These are phyloP conservation scores for Salix dunnii DNA, from an alignment of 345 rosid species.

Conservation along the genomic window DNA sequence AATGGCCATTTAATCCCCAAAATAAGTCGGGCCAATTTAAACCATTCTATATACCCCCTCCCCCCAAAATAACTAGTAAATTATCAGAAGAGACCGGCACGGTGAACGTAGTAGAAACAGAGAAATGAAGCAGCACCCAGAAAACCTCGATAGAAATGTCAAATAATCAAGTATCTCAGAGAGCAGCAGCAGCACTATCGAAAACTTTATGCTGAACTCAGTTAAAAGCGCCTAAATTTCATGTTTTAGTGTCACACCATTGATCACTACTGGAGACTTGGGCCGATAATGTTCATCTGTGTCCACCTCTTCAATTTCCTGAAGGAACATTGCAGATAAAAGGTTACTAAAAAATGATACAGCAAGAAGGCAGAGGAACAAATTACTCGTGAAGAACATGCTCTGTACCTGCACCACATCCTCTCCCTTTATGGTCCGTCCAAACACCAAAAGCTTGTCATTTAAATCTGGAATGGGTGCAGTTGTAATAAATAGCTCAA, in stretches of 20 bases:
- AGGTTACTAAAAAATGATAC: constrained; percentile 6
- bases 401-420: constrained; percentile 78
- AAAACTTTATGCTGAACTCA: neutral
- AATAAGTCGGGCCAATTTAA: neutral
- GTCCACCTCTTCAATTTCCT: constrained; percentile 98
- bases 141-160: neutral
- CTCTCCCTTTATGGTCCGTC: constrained; percentile 72
- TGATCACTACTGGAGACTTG: constrained; percentile 62
- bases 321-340: constrained; percentile 9
- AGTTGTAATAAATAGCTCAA: constrained; percentile 71
- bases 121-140: neutral
- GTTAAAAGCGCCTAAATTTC: constrained; percentile 32
- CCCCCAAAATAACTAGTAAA: neutral
- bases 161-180: neutral
- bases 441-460: constrained; percentile 70
- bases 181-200: neutral
- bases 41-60: neutral
- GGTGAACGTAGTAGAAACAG: neutral
- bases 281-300: constrained; percentile 88
- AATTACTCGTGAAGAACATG: neutral
- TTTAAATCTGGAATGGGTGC: constrained; percentile 81
- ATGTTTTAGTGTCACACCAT: constrained; percentile 46
- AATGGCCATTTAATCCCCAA: neutral
- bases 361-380: neutral
- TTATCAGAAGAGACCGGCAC: neutral